Evolutionary conservation across 176 grass and related monocot species (phyloP).

Genomic region (Saccharum officinarum): DNA sequence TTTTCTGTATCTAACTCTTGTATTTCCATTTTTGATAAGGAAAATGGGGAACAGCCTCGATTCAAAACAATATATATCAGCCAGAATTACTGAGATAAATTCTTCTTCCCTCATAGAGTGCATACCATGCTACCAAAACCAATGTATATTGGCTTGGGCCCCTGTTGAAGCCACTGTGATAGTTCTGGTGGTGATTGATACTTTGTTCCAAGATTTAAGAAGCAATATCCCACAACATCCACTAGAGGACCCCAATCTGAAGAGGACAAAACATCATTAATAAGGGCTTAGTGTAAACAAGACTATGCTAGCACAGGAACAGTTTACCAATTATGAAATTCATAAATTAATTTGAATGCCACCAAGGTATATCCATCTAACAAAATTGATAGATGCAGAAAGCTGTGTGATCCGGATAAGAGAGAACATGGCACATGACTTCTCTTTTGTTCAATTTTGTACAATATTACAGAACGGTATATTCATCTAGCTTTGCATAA

Average conservation of each 20-base stretch:
- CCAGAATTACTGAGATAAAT: background rate
- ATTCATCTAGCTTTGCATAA: background rate
- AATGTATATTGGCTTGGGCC: conserved; percentile 88
- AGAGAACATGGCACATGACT: background rate
- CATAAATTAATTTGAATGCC: background rate
- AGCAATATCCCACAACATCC: conserved; percentile 95
- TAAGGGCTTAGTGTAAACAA: background rate
- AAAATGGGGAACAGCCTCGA: background rate
- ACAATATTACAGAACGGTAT: background rate
- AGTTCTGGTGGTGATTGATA: conserved; percentile 77
- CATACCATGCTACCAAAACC: conserved; percentile 98
- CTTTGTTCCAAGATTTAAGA: conserved; percentile 95
- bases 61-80: background rate
- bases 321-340: background rate
- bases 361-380: background rate
- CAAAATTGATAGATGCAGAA: background rate
- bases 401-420: background rate
- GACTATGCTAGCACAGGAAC: background rate
- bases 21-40: background rate
- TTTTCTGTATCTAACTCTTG: background rate
- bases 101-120: background rate
- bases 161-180: conserved; percentile 80
- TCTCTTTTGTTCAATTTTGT: background rate
- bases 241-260: conserved; percentile 92
- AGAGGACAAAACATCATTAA: conserved; percentile 14